Conservation (phyloP, 139 green algal genomes). For the Tetraselmis chui region DNA sequence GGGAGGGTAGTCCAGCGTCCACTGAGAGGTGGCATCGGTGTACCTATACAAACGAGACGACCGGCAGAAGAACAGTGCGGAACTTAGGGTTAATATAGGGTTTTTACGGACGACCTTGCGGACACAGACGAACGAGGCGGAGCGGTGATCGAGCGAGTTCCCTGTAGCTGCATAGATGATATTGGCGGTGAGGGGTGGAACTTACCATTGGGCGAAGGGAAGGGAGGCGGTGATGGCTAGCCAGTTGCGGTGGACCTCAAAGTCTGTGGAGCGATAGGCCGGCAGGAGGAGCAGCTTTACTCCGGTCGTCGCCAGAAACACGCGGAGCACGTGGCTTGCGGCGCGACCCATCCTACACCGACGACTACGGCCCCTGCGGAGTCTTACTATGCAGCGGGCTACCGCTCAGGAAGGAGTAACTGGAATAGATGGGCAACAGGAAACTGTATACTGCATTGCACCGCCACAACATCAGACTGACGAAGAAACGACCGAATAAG, state of each 20-base stretch:
- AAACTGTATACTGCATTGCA: too few species aligned
- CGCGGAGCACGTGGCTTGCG: neutral
- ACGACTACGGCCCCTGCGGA: too few species aligned
- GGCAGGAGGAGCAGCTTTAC: slow-evolving; percentile 79
- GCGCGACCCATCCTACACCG: neutral
- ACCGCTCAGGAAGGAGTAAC: too few species aligned
- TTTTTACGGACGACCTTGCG: too few species aligned
- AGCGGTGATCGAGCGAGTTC: too few species aligned
- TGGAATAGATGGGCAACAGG: too few species aligned
- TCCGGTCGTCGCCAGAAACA: slow-evolving; percentile 17
- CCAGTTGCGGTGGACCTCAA: slow-evolving; percentile 96
- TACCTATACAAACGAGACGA: slow-evolving; percentile 57
- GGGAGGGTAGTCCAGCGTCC: slow-evolving; percentile 96
- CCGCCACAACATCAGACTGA: too few species aligned
- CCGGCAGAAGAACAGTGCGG: neutral
- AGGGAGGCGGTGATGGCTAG: slow-evolving; percentile 81
- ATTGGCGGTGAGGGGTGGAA: neutral
- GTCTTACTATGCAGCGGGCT: too few species aligned
- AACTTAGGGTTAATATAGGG: neutral
- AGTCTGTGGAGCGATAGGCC: slow-evolving; percentile 87
- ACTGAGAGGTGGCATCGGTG: slow-evolving; percentile 71
- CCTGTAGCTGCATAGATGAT: neutral
- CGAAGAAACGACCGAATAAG: too few species aligned
- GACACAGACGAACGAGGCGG: too few species aligned
- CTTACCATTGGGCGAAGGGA: slow-evolving; percentile 62